Conservation (phyloP, 2,329 filamentous ascomycete species). For the Huntiella bhutanensis region DNA sequence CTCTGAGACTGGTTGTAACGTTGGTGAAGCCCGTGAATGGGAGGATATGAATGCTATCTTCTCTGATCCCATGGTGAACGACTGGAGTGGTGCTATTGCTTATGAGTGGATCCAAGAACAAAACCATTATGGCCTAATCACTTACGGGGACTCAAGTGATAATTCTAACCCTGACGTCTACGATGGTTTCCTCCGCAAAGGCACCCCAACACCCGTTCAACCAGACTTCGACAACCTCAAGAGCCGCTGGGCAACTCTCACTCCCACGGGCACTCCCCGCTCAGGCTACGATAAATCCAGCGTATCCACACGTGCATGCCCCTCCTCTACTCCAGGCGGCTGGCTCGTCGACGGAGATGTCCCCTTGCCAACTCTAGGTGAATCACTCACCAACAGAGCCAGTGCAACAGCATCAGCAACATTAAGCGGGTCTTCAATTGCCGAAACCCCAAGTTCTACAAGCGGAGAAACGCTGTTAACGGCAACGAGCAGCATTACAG, state of each 20-base stretch:
- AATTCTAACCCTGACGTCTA: constrained; percentile 31
- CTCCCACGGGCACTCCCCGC: constrained; percentile 47
- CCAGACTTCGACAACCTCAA: constrained; percentile 68
- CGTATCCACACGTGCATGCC: constrained; percentile 49
- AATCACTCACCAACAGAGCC: constrained; percentile 13
- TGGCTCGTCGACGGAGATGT: constrained; percentile 60
- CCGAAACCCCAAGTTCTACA: too few relatives aligned
- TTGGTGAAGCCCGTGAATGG: constrained; percentile 38
- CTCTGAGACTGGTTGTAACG: constrained; percentile 74
- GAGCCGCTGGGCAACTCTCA: constrained; percentile 54
- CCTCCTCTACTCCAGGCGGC: constrained; percentile 43
- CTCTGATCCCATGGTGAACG: constrained; percentile 48
- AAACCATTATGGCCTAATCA: constrained; percentile 67
- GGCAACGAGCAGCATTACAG: too few relatives aligned
- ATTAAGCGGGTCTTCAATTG: too few relatives aligned
- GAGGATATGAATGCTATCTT: constrained; percentile 62
- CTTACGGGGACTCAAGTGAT: constrained; percentile 45
- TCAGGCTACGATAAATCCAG: constrained; percentile 44
- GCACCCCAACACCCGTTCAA: constrained; percentile 51
- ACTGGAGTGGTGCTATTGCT: constrained; percentile 59
- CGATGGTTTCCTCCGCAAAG: constrained; percentile 50
- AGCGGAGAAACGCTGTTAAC: not conserved
- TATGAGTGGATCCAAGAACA: constrained; percentile 82
- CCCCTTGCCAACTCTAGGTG: constrained; percentile 47
- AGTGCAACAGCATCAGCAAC: too few relatives aligned